Percentiles rank a stretch among this genome's conserved stretches.
These are phyloP conservation scores for Pugionium cornutum DNA, from an alignment of 345 rosid genomes.

Conservation along the genomic window DNA sequence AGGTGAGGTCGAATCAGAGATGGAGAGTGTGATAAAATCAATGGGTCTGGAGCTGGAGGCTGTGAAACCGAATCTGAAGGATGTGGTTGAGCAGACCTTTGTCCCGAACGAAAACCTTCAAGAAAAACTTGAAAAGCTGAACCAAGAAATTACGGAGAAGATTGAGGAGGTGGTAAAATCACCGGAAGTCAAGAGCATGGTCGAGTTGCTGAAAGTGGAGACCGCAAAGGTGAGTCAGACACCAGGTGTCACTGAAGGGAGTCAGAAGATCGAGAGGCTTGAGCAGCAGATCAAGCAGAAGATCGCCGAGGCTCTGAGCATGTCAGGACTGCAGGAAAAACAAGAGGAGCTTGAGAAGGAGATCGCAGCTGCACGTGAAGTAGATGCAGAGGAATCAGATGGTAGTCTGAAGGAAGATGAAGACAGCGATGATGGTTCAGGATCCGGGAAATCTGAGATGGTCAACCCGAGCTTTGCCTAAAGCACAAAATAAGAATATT, in stretches of 20 bases:
- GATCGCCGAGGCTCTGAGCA: slow-evolving; percentile 55
- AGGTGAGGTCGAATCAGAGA: slow-evolving; percentile 58
- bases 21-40: slow-evolving; percentile 52
- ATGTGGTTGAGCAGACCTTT: slow-evolving; percentile 38
- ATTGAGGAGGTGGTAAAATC: slow-evolving; percentile 54
- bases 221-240: slow-evolving; percentile 54
- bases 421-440: slow-evolving; percentile 9
- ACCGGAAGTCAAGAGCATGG: slow-evolving; percentile 60
- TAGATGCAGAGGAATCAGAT: slow-evolving; percentile 44
- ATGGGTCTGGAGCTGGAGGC: slow-evolving; percentile 57
- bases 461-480: slow-evolving; percentile 53
- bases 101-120: slow-evolving; percentile 40
- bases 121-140: slow-evolving; percentile 49
- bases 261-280: slow-evolving; percentile 56
- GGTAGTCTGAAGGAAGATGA: slow-evolving; percentile 47
- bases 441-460: slow-evolving; percentile 40
- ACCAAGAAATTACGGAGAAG: slow-evolving; percentile 56
- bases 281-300: slow-evolving; percentile 61
- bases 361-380: slow-evolving; percentile 47
- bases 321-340: slow-evolving; percentile 56
- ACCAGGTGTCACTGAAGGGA: slow-evolving; percentile 45
- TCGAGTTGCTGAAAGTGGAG: slow-evolving; percentile 66
- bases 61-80: slow-evolving; percentile 45
- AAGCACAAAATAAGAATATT: slow-evolving; percentile 22
- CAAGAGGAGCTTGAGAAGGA: slow-evolving; percentile 55